Conservation (phyloP, 176 grass and related monocot species). For the Zoysia pacifica region DNA sequence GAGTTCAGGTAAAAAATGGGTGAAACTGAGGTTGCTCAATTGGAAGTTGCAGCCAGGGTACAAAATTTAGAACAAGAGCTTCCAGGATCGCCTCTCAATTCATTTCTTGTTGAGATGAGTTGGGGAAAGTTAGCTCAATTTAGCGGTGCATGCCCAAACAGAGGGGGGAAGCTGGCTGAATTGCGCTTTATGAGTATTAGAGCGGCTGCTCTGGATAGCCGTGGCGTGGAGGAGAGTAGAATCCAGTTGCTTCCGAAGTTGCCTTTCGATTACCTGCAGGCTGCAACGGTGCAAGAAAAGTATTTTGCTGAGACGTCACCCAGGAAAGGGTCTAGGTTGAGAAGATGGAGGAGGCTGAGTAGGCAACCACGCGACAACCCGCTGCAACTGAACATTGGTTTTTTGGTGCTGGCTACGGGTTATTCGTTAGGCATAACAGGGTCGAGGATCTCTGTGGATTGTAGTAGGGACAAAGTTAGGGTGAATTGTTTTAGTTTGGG, state of each 20-base stretch:
- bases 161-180: background rate
- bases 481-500: conserved; percentile 29
- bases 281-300: conserved; percentile 19
- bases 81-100: background rate
- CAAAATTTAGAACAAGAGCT: background rate
- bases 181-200: background rate
- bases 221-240: background rate
- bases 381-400: conserved; percentile 51
- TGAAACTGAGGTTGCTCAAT: background rate
- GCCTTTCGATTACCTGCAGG: background rate
- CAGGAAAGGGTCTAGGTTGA: conserved; percentile 30
- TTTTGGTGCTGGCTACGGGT: conserved; percentile 45
- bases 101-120: conserved; percentile 1
- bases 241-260: conserved; percentile 23
- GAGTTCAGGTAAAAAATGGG: conserved; percentile 18
- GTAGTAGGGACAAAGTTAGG: conserved; percentile 34
- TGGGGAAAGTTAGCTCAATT: background rate
- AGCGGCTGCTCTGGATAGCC: conserved; percentile 6
- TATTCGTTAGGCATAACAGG: conserved; percentile 49
- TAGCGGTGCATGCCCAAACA: background rate
- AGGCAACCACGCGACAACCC: conserved; percentile 45
- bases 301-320: conserved; percentile 13
- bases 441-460: conserved; percentile 1
- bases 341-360: conserved; percentile 59
- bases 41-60: background rate